Conservation (phyloP, 768 basidiomycete genomes). For the Lactarius akahatsu region DNA sequence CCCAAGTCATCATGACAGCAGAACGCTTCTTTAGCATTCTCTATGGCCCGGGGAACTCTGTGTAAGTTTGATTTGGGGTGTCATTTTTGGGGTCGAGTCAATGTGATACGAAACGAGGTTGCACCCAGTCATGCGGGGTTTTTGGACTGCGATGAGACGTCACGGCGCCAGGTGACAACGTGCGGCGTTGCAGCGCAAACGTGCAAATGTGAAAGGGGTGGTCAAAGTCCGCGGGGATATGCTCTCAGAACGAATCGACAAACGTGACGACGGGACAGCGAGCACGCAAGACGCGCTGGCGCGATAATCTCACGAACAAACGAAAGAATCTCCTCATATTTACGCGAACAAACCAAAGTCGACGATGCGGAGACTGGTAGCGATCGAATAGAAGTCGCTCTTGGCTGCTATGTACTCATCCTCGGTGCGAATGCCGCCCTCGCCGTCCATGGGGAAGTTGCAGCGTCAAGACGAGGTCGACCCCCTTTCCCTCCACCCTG, state of each 20-base stretch:
- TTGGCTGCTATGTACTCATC: constrained; percentile 40
- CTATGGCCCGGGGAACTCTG: neutral
- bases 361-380: constrained; percentile 59
- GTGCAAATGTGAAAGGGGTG: neutral
- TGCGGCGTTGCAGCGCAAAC: neutral
- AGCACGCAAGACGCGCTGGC: neutral
- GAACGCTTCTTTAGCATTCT: neutral
- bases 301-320: neutral
- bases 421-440: constrained; percentile 45
- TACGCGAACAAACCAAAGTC: constrained; percentile 71
- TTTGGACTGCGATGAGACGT: neutral
- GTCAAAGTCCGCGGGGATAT: neutral
- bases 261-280: neutral
- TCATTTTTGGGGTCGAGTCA: neutral
- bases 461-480: constrained; percentile 82
- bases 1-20: neutral
- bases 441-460: constrained; percentile 67
- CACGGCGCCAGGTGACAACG: neutral
- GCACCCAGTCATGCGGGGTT: neutral
- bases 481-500: constrained; percentile 64
- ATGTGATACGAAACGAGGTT: neutral
- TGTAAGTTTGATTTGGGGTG: neutral
- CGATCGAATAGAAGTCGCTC: constrained; percentile 54
- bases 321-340: constrained; percentile 25
- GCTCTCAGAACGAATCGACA: neutral